Evolutionary conservation across 805 yeast genomes (phyloP).

Genomic region (Wickerhamiella parazyma): DNA sequence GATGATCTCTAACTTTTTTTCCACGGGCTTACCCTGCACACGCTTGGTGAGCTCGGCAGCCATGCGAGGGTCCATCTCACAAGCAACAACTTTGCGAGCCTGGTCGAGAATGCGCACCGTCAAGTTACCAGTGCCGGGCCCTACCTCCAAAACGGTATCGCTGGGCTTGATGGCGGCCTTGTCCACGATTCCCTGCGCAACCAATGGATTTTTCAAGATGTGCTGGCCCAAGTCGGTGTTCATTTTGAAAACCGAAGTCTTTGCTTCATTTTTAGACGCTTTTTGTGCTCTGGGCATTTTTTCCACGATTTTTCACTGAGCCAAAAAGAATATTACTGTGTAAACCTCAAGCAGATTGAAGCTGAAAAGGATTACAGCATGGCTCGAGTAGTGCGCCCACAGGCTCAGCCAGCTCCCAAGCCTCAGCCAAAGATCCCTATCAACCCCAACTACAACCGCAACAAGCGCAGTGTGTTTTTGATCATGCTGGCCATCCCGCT

Average conservation of each 20-base stretch:
- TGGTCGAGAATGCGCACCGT: conserved; percentile 86
- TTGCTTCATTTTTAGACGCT: conserved; percentile 17
- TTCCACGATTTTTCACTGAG: background rate
- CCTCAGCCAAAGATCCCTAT: background rate
- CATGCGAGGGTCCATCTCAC: conserved; percentile 99
- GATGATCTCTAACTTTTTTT: conserved; percentile 79
- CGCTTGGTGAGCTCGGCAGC: conserved; percentile 96
- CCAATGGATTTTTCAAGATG: conserved; percentile 86
- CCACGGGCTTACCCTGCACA: conserved; percentile 92
- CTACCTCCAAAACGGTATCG: conserved; percentile 88
- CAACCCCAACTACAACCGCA: conserved; percentile 8
- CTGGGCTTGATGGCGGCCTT: conserved; percentile 87
- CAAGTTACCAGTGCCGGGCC: conserved; percentile 98
- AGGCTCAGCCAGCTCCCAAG: background rate
- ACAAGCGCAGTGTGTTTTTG: conserved; percentile 20
- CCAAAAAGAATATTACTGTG: background rate
- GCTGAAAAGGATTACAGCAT: background rate
- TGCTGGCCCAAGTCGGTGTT: conserved; percentile 96
- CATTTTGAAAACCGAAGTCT: conserved; percentile 67
- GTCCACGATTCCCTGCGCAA: conserved; percentile 97
- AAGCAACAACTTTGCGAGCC: conserved; percentile 89
- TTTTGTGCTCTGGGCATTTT: conserved; percentile 24
- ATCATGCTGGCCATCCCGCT: conserved; percentile 24
- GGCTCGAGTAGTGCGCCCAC: conserved; percentile 5
- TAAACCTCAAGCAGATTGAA: no score